phyloP scores from a whole-genome alignment of 257 asterid species.

The Verbena officinalis region DNA sequence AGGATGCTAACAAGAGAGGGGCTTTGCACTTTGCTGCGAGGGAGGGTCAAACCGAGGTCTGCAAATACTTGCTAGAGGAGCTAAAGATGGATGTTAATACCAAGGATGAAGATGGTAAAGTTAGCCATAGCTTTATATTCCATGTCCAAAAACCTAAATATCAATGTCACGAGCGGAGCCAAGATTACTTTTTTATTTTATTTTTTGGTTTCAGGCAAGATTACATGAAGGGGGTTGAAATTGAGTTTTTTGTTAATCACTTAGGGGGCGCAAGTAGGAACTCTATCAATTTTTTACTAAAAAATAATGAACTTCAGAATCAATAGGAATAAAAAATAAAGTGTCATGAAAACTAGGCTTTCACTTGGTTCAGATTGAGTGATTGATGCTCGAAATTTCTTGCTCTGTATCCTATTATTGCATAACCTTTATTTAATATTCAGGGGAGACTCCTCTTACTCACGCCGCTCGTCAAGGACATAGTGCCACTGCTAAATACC shows the following conservation, averaged over 20 bases:
- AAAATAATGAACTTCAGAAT: too few relatives aligned
- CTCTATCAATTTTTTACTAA: too few relatives aligned
- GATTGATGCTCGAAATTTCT: not conserved
- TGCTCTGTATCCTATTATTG: not conserved
- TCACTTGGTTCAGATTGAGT: conserved; percentile 12
- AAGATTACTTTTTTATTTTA: too few relatives aligned
- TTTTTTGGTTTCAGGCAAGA: too few relatives aligned
- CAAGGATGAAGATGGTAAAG: conserved; percentile 86
- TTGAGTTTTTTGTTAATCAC: too few relatives aligned
- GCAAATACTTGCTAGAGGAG: conserved; percentile 91
- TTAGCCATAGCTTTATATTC: not conserved
- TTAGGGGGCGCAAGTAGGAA: too few relatives aligned
- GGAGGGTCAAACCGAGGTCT: conserved; percentile 85
- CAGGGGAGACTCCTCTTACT: conserved; percentile 89
- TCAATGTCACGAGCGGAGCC: too few relatives aligned
- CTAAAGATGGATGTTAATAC: conserved; percentile 73
- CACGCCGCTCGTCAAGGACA: conserved; percentile 97
- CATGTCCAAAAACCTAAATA: not conserved
- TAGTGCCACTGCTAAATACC: conserved; percentile 72
- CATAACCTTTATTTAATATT: conserved; percentile 16
- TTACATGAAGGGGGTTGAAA: too few relatives aligned
- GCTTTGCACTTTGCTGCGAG: conserved; percentile 94
- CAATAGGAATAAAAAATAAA: too few relatives aligned
- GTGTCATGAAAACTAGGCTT: not conserved
- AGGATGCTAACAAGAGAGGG: conserved; percentile 97